Evolutionary conservation across 2,329 filamentous ascomycete species (phyloP), one percentile per base, ranked within the genome.

Genomic region (Rosellinia necatrix): DNA sequence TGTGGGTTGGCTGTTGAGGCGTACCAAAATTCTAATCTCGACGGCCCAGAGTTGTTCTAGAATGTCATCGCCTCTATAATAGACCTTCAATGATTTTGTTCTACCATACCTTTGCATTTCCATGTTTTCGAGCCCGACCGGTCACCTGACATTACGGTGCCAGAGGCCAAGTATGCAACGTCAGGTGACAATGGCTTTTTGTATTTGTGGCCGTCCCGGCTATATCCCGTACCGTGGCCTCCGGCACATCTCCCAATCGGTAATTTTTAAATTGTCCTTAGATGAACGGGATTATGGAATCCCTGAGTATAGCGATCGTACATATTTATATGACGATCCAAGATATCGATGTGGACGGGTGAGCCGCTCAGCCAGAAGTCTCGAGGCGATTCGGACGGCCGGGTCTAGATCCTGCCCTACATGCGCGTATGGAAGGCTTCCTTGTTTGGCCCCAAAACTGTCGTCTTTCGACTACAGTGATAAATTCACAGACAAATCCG

Each of bases 211-310:
- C 24, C 10, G 24, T 56, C 53, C 41, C 47, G 53, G 47, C 47
- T 56, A 56, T 56, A 56, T 51, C n/a, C 48, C n/a, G 21, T 51
- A 21, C 53, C 22, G 34, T 41, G 47, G 47, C 40, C 40, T 12
- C 29, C 46, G 32, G 53, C 46, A 56, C 19, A 25, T 40, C 40
- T 15, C 47, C 53, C 32, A 50, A 51, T 40, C 47, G 34, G 53
- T 51, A 25, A 29, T 8, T 21, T 10, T 22, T 56, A 44, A 30
- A 55, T 55, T 55, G 53, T 32, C 30, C 19, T 41, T 50, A 56
- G 47, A 56, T 56, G 41, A 56, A 44, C 40, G 53, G 34, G 47
- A 56, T 49, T 41, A 51, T 34, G 21, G 17, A 5, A 46, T 43
- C 40, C 47, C 25, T 51, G 47, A 5, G 35, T 12, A 19, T 50